Conservation (phyloP, 2,329 filamentous ascomycete genomes). For the Anisogramma anomala region DNA sequence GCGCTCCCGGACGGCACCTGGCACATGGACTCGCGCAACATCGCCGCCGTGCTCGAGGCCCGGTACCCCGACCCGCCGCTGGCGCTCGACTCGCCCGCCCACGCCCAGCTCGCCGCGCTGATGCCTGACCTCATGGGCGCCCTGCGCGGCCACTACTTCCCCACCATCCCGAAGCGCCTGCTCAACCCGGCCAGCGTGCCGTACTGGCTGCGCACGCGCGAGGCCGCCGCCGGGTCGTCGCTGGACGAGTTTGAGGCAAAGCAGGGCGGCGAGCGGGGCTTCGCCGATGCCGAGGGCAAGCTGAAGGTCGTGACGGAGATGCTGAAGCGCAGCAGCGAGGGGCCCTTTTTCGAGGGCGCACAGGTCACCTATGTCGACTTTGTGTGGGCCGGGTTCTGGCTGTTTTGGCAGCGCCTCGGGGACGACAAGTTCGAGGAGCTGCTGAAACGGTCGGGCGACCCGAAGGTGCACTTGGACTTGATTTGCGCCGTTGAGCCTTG, state of each 20-base stretch:
- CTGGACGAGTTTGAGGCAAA: constrained; percentile 37
- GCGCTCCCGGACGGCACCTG: constrained; percentile 41
- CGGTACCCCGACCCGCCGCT: constrained; percentile 44
- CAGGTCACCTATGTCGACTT: constrained; percentile 44
- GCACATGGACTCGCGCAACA: constrained; percentile 51
- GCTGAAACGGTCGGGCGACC: constrained; percentile 17
- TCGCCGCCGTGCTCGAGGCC: constrained; percentile 47
- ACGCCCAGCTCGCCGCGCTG: constrained; percentile 30
- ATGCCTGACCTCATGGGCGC: constrained; percentile 21
- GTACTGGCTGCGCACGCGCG: constrained; percentile 44
- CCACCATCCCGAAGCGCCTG: constrained; percentile 34
- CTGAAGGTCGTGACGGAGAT: constrained; percentile 27
- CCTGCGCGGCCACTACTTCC: constrained; percentile 32
- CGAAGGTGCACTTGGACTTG: background rate
- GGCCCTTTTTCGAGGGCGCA: constrained; percentile 47
- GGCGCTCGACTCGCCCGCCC: constrained; percentile 40
- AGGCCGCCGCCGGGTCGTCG: constrained; percentile 35
- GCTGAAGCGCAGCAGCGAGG: constrained; percentile 40
- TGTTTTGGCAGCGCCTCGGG: constrained; percentile 30
- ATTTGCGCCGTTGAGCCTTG: background rate
- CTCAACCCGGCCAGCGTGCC: constrained; percentile 36
- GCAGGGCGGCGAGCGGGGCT: constrained; percentile 36
- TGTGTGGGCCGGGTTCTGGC: constrained; percentile 34
- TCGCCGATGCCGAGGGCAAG: constrained; percentile 29
- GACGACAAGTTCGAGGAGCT: constrained; percentile 28